Percentiles rank a stretch among this genome's conserved stretches.
These are phyloP conservation scores for Plantago major DNA, from an alignment of 257 asterid species.

Conservation along the genomic window DNA sequence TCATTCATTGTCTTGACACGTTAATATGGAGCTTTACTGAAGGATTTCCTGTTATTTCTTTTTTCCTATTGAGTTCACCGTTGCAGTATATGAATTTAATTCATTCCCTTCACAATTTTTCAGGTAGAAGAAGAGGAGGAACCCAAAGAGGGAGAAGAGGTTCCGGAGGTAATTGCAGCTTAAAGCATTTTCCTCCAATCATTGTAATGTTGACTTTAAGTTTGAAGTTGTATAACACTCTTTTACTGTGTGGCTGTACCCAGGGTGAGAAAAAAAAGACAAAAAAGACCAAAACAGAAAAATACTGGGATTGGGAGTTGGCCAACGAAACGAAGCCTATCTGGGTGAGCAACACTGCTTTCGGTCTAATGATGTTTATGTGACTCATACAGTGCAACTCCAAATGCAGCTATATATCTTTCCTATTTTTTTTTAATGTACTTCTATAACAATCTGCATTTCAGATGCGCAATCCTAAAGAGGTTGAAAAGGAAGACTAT, in stretches of 20 bases:
- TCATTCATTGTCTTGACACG: no score
- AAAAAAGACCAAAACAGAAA: slow-evolving; percentile 84
- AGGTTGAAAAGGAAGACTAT: slow-evolving; percentile 87
- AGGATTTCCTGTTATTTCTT: no score
- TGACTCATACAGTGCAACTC: neutral
- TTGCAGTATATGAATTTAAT: slow-evolving; percentile 4
- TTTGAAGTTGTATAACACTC: neutral
- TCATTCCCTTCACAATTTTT: slow-evolving; percentile 15
- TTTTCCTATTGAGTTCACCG: neutral
- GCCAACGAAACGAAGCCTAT: slow-evolving; percentile 94
- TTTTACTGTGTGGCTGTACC: slow-evolving; percentile 16
- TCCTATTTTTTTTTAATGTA: neutral
- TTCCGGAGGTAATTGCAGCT: slow-evolving; percentile 54
- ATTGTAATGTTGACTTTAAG: neutral
- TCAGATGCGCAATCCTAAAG: slow-evolving; percentile 94
- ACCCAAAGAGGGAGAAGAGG: slow-evolving; percentile 92
- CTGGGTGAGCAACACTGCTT: slow-evolving; percentile 60
- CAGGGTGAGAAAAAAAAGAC: slow-evolving; percentile 76
- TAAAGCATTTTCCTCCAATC: neutral
- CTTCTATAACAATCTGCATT: neutral
- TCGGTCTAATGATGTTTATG: neutral
- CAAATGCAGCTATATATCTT: neutral
- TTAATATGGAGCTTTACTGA: neutral
- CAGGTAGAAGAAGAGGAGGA: slow-evolving; percentile 98
- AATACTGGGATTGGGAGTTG: slow-evolving; percentile 98